phyloP scores from a whole-genome alignment of 2,329 filamentous ascomycete species.

The Xylariaceae sp. region DNA sequence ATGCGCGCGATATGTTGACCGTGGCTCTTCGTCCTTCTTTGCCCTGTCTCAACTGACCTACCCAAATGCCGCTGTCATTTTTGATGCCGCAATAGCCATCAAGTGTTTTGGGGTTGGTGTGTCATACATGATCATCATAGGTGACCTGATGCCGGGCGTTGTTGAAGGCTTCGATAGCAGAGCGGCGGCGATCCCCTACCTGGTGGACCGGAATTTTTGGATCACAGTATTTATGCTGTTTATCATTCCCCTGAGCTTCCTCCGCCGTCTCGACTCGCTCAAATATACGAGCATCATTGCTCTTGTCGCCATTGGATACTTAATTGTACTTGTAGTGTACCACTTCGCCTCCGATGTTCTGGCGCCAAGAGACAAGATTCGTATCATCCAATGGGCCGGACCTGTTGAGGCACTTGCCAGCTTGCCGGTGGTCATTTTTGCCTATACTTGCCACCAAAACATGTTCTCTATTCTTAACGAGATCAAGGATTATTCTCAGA shows the following conservation, averaged over 20 bases:
- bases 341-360: conserved; percentile 82
- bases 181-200: conserved; percentile 62
- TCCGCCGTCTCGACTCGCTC: conserved; percentile 85
- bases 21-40: conserved; percentile 87
- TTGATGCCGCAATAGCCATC: conserved; percentile 91
- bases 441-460: conserved; percentile 99
- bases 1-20: conserved; percentile 89
- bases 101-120: conserved; percentile 98
- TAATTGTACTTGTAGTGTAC: conserved; percentile 88
- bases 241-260: conserved; percentile 89
- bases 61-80: conserved; percentile 89
- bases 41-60: conserved; percentile 96
- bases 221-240: conserved; percentile 96
- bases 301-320: conserved; percentile 86
- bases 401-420: conserved; percentile 75
- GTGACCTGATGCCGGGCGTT: conserved; percentile 95
- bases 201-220: conserved; percentile 93
- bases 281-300: conserved; percentile 96
- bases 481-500: conserved; percentile 76
- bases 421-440: conserved; percentile 93
- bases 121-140: conserved; percentile 97
- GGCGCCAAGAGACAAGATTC: conserved; percentile 68
- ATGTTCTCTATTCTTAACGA: conserved; percentile 99
- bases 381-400: conserved; percentile 74
- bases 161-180: conserved; percentile 71